Evolutionary conservation across 2,329 filamentous ascomycete species (phyloP), one percentile per base, ranked within the genome.

Genomic region (Tolypocladium amazonense): DNA sequence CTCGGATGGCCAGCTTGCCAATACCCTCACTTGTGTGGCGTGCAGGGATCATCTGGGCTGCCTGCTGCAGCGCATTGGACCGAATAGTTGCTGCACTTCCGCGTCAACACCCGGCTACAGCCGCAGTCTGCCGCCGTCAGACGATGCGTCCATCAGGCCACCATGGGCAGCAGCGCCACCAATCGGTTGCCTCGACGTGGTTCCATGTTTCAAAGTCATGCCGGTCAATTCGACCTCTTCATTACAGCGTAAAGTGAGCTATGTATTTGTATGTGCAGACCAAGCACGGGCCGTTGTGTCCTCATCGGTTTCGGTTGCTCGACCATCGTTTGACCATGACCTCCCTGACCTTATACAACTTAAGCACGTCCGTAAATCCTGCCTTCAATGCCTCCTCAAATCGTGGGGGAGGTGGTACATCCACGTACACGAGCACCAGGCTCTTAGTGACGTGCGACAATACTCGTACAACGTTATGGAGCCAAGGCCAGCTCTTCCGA

Each of bases 401-500:
- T 55, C 76, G 75, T 20, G 78, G 68, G 1, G 90, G 88, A 4
- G 88, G 81, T 2, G 94, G 94, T 6, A 99, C 81, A 64, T 97
- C 92, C 15, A 99, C 92, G 69, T 97, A 99, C 47, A 89, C 88
- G 38, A 99, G 72, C 43, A 97, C 86, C 65, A 99, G 73, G 56
- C 87, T 96, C 80, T 99, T 99, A 70, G 88, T 85, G 6, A 96
- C 94, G 67, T 96, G 90, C 1, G 88, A 87, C 66, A 97, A 85
- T 20, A 97, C 92, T 11, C 94, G 85, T 65, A 96, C 95, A 53
- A 96, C 83, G 54, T 90, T 88, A 75, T 97, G 93, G 57, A 97
- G 77, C 89, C 89, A 92, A 68, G 87, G 84, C 90, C 90, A 95
- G 18, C 82, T 80, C 67, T 77, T 79, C 53, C 71, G 71, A 45